phyloP scores from a whole-genome alignment of 768 basidiomycete genomes.

The Neoboletus brunneissimus region DNA sequence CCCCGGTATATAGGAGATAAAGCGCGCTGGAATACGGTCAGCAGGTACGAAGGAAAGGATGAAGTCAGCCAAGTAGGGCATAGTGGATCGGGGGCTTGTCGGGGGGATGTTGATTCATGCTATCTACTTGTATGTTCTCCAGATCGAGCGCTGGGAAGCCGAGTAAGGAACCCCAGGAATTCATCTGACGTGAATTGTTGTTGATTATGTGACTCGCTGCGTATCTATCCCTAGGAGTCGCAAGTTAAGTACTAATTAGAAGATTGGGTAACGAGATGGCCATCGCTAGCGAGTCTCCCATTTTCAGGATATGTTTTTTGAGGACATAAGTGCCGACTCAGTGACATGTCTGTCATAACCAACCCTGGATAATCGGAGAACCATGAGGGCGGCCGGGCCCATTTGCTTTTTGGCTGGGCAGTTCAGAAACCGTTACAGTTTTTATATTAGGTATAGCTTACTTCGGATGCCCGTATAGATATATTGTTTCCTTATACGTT shows the following conservation, averaged over 20 bases:
- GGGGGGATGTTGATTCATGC: background rate
- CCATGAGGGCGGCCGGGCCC: no score
- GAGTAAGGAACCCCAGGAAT: background rate
- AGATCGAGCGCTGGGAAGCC: background rate
- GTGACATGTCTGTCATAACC: no score
- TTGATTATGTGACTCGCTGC: background rate
- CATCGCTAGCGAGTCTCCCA: no score
- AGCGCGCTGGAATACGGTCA: conserved; percentile 55
- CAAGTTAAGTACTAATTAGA: background rate
- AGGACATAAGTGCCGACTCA: no score
- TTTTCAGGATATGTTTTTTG: no score
- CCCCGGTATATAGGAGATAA: conserved; percentile 66
- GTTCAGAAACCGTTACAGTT: no score
- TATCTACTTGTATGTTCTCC: conserved; percentile 11
- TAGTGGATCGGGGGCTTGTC: conserved; percentile 27
- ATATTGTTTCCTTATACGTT: no score
- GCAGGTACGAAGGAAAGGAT: conserved; percentile 50
- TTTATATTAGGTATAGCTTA: no score
- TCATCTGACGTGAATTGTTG: conserved; percentile 1
- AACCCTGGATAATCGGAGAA: no score
- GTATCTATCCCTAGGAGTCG: background rate
- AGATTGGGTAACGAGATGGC: no score
- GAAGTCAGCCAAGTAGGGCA: conserved; percentile 71
- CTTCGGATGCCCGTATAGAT: no score
- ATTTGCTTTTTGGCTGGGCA: no score